Evolutionary conservation across 176 grass and related monocot species (phyloP).

Genomic region (Oryza glaberrima): DNA sequence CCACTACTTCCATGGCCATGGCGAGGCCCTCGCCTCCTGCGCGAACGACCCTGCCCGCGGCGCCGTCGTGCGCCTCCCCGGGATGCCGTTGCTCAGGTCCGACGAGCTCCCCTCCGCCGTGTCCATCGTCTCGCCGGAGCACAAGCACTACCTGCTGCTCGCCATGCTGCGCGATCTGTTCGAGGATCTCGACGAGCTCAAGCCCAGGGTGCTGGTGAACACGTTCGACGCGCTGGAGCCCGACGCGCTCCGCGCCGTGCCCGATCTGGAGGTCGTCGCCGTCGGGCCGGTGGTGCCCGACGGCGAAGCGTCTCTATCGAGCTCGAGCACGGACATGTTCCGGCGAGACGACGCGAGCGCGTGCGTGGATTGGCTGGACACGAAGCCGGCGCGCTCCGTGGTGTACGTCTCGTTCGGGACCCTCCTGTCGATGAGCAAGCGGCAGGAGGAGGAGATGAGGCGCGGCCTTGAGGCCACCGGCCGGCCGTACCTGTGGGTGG

Average conservation of each 20-base stretch:
- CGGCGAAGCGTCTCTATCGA: neutral
- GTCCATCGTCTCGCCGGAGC: conserved; percentile 17
- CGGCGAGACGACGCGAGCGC: conserved; percentile 3
- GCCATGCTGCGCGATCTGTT: conserved; percentile 1
- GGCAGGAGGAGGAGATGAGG: conserved; percentile 49
- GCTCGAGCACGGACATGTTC: neutral
- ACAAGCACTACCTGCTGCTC: neutral
- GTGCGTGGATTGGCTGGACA: conserved; percentile 57
- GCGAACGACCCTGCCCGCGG: neutral
- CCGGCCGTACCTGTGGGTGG: conserved; percentile 59
- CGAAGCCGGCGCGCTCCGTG: conserved; percentile 54
- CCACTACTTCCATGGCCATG: conserved; percentile 59
- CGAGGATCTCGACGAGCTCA: conserved; percentile 11
- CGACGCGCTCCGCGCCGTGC: conserved; percentile 1
- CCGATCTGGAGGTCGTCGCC: conserved; percentile 31
- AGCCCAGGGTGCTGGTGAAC: conserved; percentile 46
- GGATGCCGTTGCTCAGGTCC: conserved; percentile 34
- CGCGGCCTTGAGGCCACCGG: conserved; percentile 35
- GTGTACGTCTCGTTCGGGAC: conserved; percentile 67
- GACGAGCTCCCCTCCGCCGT: conserved; percentile 37
- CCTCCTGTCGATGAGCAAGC: conserved; percentile 14
- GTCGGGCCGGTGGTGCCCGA: conserved; percentile 41
- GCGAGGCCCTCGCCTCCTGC: conserved; percentile 14
- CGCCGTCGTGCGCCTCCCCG: conserved; percentile 7
- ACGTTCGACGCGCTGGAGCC: conserved; percentile 54